Conservation (phyloP, 2,329 filamentous ascomycete genomes). For the Seiridium unicorne region DNA sequence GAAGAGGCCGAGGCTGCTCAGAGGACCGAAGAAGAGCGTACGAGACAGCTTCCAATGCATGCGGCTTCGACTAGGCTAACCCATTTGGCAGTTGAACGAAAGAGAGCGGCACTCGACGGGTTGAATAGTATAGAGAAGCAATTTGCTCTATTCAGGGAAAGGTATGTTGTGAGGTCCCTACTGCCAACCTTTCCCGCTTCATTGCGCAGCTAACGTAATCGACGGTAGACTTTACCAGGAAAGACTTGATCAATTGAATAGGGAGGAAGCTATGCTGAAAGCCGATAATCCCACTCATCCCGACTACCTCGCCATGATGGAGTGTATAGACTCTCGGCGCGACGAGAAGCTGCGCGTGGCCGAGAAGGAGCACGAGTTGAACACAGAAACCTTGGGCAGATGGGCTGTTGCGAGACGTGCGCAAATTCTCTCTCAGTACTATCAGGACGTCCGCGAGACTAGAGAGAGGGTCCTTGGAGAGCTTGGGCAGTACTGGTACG, state of each 20-base stretch:
- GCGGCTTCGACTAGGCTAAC: conserved; percentile 22
- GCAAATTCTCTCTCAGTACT: conserved; percentile 87
- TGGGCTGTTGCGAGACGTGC: conserved; percentile 78
- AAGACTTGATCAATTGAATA: conserved; percentile 76
- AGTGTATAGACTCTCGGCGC: conserved; percentile 78
- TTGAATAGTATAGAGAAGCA: conserved; percentile 81
- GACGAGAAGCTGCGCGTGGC: conserved; percentile 79
- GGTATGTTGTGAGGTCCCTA: conserved; percentile 43
- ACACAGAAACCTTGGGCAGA: conserved; percentile 69
- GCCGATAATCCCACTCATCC: conserved; percentile 73
- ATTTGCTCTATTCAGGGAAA: conserved; percentile 82
- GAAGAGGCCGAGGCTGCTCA: conserved; percentile 59
- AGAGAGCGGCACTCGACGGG: conserved; percentile 76
- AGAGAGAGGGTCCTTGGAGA: conserved; percentile 77
- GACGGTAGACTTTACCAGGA: conserved; percentile 77
- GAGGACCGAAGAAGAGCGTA: conserved; percentile 66
- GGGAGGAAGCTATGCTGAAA: conserved; percentile 61
- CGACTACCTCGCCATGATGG: conserved; percentile 86
- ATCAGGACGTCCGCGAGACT: conserved; percentile 79
- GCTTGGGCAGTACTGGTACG: conserved; percentile 87
- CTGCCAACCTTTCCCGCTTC: neutral
- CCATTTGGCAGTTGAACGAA: conserved; percentile 64
- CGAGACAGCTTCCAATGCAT: conserved; percentile 22
- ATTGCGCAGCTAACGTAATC: conserved; percentile 15
- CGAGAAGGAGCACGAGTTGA: conserved; percentile 70